Evolutionary conservation across 2,329 filamentous ascomycete genomes (phyloP).

Genomic region (Pyrenophora teres): DNA sequence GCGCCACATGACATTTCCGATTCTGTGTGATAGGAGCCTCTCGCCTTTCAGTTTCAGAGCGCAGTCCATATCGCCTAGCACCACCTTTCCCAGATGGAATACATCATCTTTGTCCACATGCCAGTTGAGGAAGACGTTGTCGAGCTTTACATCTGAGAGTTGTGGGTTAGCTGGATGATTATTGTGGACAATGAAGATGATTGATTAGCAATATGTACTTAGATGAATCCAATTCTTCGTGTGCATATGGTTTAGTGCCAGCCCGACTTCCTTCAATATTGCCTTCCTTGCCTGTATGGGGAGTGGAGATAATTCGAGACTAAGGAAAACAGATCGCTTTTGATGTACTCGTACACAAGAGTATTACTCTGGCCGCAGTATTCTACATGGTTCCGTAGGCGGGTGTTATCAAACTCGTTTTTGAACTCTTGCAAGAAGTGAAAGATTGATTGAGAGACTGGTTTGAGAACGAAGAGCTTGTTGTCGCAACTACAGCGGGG

Average conservation of each 20-base stretch:
- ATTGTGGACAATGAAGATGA: no score
- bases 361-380: neutral
- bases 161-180: no score
- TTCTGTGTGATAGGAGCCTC: no score
- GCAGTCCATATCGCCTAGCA: no score
- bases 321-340: slow-evolving; percentile 5
- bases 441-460: slow-evolving; percentile 9
- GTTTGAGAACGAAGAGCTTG: slow-evolving; percentile 7
- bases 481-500: neutral
- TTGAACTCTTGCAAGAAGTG: slow-evolving; percentile 7
- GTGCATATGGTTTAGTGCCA: slow-evolving; percentile 10
- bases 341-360: neutral
- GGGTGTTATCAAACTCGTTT: slow-evolving; percentile 6
- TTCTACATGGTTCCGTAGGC: neutral
- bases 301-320: slow-evolving; percentile 10
- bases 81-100: no score
- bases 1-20: no score
- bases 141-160: slow-evolving; percentile 7
- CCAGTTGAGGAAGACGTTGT: slow-evolving; percentile 14
- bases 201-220: neutral
- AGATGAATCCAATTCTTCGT: slow-evolving; percentile 12
- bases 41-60: no score
- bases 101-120: neutral
- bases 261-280: slow-evolving; percentile 8
- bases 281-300: slow-evolving; percentile 7